phyloP scores from a whole-genome alignment of 2,329 filamentous ascomycete genomes.

The Xylariaceae sp. region DNA sequence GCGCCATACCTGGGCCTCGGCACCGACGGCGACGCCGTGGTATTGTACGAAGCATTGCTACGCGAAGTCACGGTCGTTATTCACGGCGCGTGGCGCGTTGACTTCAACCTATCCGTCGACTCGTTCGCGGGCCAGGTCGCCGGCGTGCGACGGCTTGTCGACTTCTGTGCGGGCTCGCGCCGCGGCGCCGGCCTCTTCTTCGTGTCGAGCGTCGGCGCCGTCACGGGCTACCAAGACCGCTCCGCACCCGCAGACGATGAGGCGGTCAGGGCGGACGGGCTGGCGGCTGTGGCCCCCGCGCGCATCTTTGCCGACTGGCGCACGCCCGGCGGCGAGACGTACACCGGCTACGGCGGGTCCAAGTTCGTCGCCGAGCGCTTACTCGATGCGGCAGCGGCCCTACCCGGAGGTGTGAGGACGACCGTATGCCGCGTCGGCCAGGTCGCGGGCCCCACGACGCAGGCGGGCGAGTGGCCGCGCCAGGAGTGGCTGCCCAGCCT shows the following conservation, averaged over 20 bases:
- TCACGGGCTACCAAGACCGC: conserved; percentile 2
- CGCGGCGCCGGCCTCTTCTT: conserved; percentile 14
- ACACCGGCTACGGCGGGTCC: conserved; percentile 12
- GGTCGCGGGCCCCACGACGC: conserved; percentile 11
- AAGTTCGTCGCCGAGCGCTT: conserved; percentile 17
- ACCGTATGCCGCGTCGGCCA: conserved; percentile 14
- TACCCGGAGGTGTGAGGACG: conserved; percentile 8
- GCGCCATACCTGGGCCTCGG: conserved; percentile 12
- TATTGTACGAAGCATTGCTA: conserved; percentile 11
- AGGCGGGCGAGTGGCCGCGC: conserved; percentile 10
- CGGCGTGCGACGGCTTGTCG: conserved; percentile 5
- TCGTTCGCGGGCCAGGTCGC: conserved; percentile 10
- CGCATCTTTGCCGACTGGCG: conserved; percentile 9
- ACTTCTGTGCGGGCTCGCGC: conserved; percentile 12
- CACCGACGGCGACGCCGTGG: no score
- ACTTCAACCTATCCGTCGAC: conserved; percentile 15
- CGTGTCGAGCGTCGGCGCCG: conserved; percentile 12
- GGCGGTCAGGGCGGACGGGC: not conserved
- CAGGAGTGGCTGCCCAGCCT: conserved; percentile 18
- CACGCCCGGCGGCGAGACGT: not conserved
- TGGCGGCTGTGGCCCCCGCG: conserved; percentile 4
- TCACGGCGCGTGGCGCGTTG: conserved; percentile 15
- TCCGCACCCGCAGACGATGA: no score
- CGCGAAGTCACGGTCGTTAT: conserved; percentile 8
- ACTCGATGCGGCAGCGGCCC: conserved; percentile 9